Percentiles rank a stretch among this genome's conserved stretches.
phyloP scores from a whole-genome alignment of 2,329 filamentous ascomycete species.

The Sporothrix phasma region DNA sequence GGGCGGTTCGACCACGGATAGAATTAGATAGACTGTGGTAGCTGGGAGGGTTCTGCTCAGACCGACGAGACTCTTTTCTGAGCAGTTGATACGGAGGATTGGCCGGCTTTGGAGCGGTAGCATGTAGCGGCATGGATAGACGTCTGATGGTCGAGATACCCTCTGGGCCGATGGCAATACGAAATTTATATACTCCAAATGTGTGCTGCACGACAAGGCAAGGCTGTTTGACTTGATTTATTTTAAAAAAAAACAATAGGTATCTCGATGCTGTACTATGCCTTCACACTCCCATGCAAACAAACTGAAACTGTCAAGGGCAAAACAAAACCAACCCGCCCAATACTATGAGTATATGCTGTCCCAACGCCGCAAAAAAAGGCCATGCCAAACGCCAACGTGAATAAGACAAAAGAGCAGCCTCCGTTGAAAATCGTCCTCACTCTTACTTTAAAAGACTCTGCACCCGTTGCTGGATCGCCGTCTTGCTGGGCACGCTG shows the following conservation, averaged over 20 bases:
- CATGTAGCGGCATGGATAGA: neutral
- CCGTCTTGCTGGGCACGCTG: constrained; percentile 26
- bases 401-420: neutral
- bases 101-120: neutral
- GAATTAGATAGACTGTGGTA: neutral
- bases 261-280: constrained; percentile 10
- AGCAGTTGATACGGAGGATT: neutral
- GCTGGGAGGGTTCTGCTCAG: neutral
- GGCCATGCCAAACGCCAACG: neutral
- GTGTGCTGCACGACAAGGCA: neutral
- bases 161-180: neutral
- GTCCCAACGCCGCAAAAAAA: neutral
- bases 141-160: neutral
- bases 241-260: neutral
- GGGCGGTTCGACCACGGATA: neutral
- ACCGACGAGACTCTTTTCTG: neutral
- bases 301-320: neutral
- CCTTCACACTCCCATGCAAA: neutral
- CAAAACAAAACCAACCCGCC: neutral
- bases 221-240: neutral
- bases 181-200: neutral
- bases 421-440: neutral
- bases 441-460: too few species aligned
- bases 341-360: constrained; percentile 1
- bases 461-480: constrained; percentile 26